These are phyloP conservation scores for Mycena sp. DNA, from an alignment of 1,284 basidiomycete species.

Conservation along the genomic window DNA sequence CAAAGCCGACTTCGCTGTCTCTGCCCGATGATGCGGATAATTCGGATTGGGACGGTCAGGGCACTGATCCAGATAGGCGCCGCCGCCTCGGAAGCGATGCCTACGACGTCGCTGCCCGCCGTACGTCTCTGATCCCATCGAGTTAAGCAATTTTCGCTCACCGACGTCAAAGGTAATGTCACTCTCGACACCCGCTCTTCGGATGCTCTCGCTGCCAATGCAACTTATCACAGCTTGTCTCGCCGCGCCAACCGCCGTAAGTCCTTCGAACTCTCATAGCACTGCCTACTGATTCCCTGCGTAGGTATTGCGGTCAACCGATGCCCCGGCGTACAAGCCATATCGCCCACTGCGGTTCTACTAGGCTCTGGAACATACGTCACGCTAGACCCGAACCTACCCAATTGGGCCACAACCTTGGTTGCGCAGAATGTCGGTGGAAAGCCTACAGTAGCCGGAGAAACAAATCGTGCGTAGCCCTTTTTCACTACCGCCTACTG, in stretches of 20 bases:
- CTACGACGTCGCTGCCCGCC: too few relatives aligned
- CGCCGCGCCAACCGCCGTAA: too few relatives aligned
- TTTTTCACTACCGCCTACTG: neutral
- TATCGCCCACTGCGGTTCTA: neutral
- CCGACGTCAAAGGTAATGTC: too few relatives aligned
- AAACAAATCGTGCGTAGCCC: conserved; percentile 2
- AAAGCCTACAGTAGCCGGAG: neutral
- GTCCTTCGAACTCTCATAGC: too few relatives aligned
- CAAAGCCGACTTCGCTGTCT: neutral
- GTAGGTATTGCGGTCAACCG: neutral
- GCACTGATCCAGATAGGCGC: conserved; percentile 10
- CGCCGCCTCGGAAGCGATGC: neutral
- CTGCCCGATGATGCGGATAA: conserved; percentile 15
- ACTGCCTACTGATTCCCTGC: neutral
- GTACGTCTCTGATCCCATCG: too few relatives aligned
- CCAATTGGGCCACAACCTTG: too few relatives aligned
- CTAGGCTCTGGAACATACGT: neutral
- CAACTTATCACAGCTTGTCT: neutral
- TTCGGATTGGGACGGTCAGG: conserved; percentile 7
- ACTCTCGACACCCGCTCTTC: too few relatives aligned
- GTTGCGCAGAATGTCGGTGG: neutral
- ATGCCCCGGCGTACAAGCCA: neutral
- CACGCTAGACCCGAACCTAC: too few relatives aligned
- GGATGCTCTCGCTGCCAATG: too few relatives aligned
- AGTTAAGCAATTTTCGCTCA: too few relatives aligned